A percentile compares a stretch with the other conserved stretches of the same genome.
phyloP scores from a whole-genome alignment of 192 early-diverging fungal species.

The Backusella morwellensis region DNA sequence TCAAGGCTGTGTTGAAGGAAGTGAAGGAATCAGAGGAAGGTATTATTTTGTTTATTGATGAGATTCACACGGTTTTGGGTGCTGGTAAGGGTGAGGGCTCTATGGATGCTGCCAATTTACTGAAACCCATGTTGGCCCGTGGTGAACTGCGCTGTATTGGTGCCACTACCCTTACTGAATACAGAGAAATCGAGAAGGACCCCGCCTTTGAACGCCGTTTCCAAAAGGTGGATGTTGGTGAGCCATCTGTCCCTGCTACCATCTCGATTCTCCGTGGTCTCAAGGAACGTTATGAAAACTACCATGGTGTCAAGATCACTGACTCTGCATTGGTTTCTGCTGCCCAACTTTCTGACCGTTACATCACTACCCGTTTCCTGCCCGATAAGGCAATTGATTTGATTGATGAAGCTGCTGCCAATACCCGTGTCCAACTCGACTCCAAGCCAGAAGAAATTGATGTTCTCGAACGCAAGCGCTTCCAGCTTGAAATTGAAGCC shows the following conservation, averaged over 20 bases:
- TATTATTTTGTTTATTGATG: conserved; percentile 97
- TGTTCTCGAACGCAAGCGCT: conserved; percentile 84
- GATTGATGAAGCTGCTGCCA: conserved; percentile 93
- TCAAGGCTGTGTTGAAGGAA: conserved; percentile 96
- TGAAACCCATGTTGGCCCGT: conserved; percentile 98
- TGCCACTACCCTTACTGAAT: conserved; percentile 94
- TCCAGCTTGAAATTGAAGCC: conserved; percentile 96
- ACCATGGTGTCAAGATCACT: conserved; percentile 76
- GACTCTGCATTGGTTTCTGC: conserved; percentile 73
- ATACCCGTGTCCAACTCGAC: conserved; percentile 94
- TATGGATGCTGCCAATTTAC: conserved; percentile 89
- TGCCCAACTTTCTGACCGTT: conserved; percentile 70
- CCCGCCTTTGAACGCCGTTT: conserved; percentile 76
- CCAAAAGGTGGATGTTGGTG: conserved; percentile 70
- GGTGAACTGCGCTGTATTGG: conserved; percentile 96
- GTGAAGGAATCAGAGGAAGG: conserved; percentile 86
- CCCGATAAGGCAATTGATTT: conserved; percentile 84
- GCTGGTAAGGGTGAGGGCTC: conserved; percentile 86
- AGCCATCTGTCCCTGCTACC: conserved; percentile 68
- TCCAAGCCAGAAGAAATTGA: conserved; percentile 97
- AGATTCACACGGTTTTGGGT: conserved; percentile 93
- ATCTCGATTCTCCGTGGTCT: conserved; percentile 77
- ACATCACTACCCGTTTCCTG: conserved; percentile 68
- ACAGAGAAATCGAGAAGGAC: conserved; percentile 88
- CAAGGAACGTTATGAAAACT: conserved; percentile 75